Conservation (phyloP, 805 yeast species). For the Blastobotrys mokoenaii region DNA sequence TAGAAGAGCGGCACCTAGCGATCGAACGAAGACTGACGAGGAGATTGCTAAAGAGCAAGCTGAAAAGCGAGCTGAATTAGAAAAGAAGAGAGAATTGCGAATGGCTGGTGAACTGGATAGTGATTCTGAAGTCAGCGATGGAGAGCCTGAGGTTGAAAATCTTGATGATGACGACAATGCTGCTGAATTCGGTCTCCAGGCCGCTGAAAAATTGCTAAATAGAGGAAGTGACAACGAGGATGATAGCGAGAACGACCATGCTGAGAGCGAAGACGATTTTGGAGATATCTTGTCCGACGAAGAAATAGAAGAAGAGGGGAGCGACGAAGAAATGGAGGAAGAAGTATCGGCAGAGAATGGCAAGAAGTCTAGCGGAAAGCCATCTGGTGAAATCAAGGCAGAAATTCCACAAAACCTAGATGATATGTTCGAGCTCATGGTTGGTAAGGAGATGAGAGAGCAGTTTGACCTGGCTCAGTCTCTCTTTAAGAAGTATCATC, state of each 20-base stretch:
- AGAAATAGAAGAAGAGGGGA: constrained; percentile 20
- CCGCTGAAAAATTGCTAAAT: neutral
- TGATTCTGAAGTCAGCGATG: constrained; percentile 21
- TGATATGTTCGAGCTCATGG: constrained; percentile 4
- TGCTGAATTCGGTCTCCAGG: constrained; percentile 28
- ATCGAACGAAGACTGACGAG: constrained; percentile 36
- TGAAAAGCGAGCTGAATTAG: constrained; percentile 26
- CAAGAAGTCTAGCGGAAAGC: neutral
- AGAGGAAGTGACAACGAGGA: constrained; percentile 11
- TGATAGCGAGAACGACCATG: constrained; percentile 8
- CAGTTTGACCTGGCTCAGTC: constrained; percentile 38
- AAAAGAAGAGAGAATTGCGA: constrained; percentile 28
- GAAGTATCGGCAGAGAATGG: constrained; percentile 5
- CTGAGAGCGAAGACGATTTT: constrained; percentile 42
- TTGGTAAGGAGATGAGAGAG: constrained; percentile 29
- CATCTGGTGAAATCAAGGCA: neutral
- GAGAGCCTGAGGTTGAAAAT: constrained; percentile 27
- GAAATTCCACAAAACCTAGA: constrained; percentile 5
- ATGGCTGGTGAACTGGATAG: constrained; percentile 31
- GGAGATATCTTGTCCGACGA: constrained; percentile 9
- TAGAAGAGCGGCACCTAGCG: constrained; percentile 33
- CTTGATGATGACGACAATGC: constrained; percentile 28
- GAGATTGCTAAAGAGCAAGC: constrained; percentile 31
- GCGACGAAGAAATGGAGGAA: constrained; percentile 42
- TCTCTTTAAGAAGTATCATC: constrained; percentile 56